Evolutionary conservation across 257 asterid genomes (phyloP).

Genomic region (Lantana camara): DNA sequence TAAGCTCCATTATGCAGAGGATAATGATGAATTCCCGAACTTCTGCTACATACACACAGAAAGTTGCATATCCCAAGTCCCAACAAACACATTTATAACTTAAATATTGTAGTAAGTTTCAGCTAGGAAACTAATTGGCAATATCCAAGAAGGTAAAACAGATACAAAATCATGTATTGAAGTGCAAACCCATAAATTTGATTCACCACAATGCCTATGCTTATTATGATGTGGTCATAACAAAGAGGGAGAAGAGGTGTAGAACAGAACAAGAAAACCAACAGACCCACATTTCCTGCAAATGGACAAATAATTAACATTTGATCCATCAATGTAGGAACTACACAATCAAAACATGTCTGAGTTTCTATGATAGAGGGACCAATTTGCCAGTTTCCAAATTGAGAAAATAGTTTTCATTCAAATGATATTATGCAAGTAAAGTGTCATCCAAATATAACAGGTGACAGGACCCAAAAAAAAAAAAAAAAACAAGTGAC

Average conservation of each 20-base stretch:
- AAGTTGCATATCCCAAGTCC: no score
- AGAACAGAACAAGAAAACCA: background rate
- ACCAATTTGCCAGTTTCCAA: background rate
- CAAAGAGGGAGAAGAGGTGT: background rate
- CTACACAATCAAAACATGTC: slow-evolving; percentile 1
- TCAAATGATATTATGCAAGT: background rate
- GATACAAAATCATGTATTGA: slow-evolving; percentile 9
- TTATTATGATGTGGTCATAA: no score
- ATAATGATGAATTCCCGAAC: background rate
- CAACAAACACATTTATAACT: no score
- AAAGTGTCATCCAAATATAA: slow-evolving; percentile 7
- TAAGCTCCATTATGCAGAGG: slow-evolving; percentile 12
- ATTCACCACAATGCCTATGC: slow-evolving; percentile 11
- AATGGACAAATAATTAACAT: background rate
- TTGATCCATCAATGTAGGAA: slow-evolving; percentile 15
- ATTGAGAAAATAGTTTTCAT: background rate
- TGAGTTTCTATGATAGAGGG: background rate
- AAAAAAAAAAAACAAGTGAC: no score
- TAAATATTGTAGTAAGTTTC: no score
- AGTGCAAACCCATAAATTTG: background rate
- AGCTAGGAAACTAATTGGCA: no score
- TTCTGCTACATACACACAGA: background rate
- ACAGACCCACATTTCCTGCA: background rate
- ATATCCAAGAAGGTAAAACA: background rate
- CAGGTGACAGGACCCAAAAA: no score